Evolutionary conservation across 768 basidiomycete genomes (phyloP), one percentile per base, ranked within the genome.

Genomic region (Termitomyces heimii): DNA sequence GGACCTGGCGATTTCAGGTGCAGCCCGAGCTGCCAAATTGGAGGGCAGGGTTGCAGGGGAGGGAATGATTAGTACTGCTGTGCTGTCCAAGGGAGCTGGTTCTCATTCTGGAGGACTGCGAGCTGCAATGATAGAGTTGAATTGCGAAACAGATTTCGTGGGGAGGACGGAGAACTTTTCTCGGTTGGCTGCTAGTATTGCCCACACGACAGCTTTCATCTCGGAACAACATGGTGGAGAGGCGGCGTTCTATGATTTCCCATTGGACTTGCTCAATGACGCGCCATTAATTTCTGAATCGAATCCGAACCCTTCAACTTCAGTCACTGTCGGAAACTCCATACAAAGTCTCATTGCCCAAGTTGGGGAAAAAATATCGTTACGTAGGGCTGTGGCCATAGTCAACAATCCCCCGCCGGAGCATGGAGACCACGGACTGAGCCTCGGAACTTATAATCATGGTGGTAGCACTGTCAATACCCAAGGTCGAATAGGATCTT

Each of bases 141-240:
- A 92, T 63, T 98, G 95, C 75, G 95, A 98, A 75, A 97, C 95
- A 53, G 95, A 98, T 74, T 98, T 97, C 68, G 95, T 98, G 29
- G 92, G 86, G 24, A 75, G 91, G 61, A 95, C 92, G 64, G 82
- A 87, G 57, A 75, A 93, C 13, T 98, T 98, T 65, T 78, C 83
- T 16, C 77, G 78, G 54, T 81, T 95, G 39, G 88, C 89, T 13
- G 77, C 79, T 40, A 85, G 92, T 63, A 86, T 97, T 62, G 88
- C 92, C 16, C 86, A 90, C 63, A 93, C 91, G 1, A 84, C 87
- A 34, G 92, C 92, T 6, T 89, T 85, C 66, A 75, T 91, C 43
- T 71, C 82, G 0, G 80, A 83, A 46, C 67, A 72, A n/a, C 63
- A 62, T 42, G 63, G 65, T 12, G 60, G 65, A 51, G 57, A 56